Base-by-base conservation (phyloP, 441 rosid species). In the Metrosideros polymorpha region DNA sequence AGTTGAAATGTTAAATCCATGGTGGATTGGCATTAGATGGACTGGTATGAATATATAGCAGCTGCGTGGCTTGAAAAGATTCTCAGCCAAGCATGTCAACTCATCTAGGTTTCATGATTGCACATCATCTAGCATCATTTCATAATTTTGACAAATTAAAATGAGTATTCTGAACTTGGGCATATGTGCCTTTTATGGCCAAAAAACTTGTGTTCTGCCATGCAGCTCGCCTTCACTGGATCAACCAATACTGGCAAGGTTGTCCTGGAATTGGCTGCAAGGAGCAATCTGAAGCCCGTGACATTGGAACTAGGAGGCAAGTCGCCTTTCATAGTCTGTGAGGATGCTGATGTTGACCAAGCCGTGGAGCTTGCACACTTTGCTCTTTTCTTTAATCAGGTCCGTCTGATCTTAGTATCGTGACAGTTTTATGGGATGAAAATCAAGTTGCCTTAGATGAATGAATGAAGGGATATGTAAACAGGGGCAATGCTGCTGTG, bases 301-400 rank as follows among this genome's bases (percentile, higher is more conserved):
- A 95, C 97, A 18, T 84, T 96, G 25, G 98, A 96, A 89, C 99
- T 96, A 50, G 99, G 99, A 84, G 97, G 99, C 79, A 96, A 96
- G 87, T 95, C 99, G 49, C 99, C 99, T 35, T 93, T 95, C 91
- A 94, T 96, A 9, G 91, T 96, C 54, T 95, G 92, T 0, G 97
- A 94, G 84, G 99, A 96, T 89, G 98, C 97, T 86, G 94, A 96
- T 50, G 9, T 96, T 7, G 92, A 96, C 83, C 86, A 92, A 82
- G 97, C 95, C 85, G 98, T 94, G 82, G 97, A 95, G 90, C 94
- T 91, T 79, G 98, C 98, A 19, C 98, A 94, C 89, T 93, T 92
- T 86, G 97, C 99, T 50, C 91, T 96, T 85, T 95, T 96, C 92
- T 96, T 93, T 54, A 95, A 96, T 90, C 99, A 96, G 96, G 98